Evolutionary conservation across 2,329 filamentous ascomycete species (phyloP), one percentile per base, ranked within the genome.

Genomic region (Ustilaginoidea virens): DNA sequence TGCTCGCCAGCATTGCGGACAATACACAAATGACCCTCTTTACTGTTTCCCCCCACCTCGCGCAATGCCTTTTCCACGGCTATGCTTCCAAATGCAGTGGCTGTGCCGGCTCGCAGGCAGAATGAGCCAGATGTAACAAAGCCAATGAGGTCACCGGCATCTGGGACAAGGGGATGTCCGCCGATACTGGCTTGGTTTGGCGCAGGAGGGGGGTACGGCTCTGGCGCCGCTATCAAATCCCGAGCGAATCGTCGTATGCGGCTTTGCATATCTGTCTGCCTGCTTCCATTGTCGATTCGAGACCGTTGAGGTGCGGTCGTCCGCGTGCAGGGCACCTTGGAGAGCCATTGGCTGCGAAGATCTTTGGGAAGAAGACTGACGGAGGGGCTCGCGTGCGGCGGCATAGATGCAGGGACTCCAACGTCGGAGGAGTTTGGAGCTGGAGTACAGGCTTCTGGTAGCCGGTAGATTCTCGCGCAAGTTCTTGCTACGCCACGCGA

Each of bases 111-210:
- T 2, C 71, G 69, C 2, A 96, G 65, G 43, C 78, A 85, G 48
- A 78, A 93, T 28, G 80, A 77, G 0, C 87, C 90, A 1, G 78
- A 79, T 2, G 85, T 94, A 15, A 94, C 75, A 48, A 92, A 98
- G 0, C 90, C 90, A 28, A 96, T 69, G 9, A 96, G 61, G 47
- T 94, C 80, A 14, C 68, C 61, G 36, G 74, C 73, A 7, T 63
- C 61, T 0, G 87, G 87, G n/a, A 85, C 72, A 0, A 73, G 46
- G 1, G 77, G 76, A 39, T 81, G 71, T 69, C 60, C 58, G 15
- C 52, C 46, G 53, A 64, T 47, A 36, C 53, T 49, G 28, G 40
- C 46, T 31, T 47, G 48, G 35, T 51, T 59, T 9, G 45, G 42
- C 4, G 46, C 40, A 11, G 55, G 55, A 12, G 52, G 51, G 3